Evolutionary conservation across 1,284 basidiomycete genomes (phyloP), one percentile per base, ranked within the genome.

Genomic region (Heimioporus retisporus): DNA sequence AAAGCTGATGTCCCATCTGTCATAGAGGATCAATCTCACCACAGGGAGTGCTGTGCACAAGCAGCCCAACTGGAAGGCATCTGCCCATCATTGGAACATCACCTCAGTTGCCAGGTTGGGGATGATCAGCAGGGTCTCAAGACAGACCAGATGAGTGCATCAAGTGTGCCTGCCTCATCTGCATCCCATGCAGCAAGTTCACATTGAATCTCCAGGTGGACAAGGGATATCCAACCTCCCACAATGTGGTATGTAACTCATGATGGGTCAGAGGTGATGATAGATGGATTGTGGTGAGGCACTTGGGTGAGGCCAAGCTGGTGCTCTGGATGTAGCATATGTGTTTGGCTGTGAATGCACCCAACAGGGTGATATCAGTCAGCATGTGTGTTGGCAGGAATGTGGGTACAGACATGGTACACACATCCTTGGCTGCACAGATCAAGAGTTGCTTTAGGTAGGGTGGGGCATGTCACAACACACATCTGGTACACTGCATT

Each of bases 21-120:
- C 18, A 14, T n/a, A 11, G 21, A 40, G 10, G 21, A n/a, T 42
- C 13, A 55, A n/a, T n/a, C 23, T 14, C 21, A 55, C 40, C 55
- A 55, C 35, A 6, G 31, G 31, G 19, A 55, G 54, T 31, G 55
- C 21, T n/a, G 13, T 14, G 40, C n/a, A 6, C 16, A 35, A 28
- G 28, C 28, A 55, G 56, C 19, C 25, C 14, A 35, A 48, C 42
- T 7, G 14, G 51, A 28, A n/a, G 51, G 28, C 28, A 28, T 28
- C 28, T 28, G 28, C 28, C 28, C 28, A 28, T 28, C 28, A 28
- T 28, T 28, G n/a, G 6, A 53, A 14, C 44, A 31, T 51, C 57
- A 61, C 40, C 42, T 50, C 54, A 35, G 50, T 55, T 42, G 51
- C 51, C 19, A 69, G 35, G n/a, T 31, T 51, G 25, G 46, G 44